Evolutionary conservation across 768 basidiomycete genomes (phyloP).

Genomic region (Rhodotorula paludigena): DNA sequence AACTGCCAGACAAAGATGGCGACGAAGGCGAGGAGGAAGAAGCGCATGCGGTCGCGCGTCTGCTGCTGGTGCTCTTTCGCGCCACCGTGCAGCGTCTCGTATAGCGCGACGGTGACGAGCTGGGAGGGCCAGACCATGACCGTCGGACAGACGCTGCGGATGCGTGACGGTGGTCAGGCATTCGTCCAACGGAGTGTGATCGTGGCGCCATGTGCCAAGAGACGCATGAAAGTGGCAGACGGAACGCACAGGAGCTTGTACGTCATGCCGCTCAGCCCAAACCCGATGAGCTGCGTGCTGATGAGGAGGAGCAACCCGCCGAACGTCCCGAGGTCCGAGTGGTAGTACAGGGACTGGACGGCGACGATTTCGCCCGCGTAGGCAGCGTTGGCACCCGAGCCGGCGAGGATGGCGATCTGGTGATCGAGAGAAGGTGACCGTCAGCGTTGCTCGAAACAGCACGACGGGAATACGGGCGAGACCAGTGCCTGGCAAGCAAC

Average conservation of each 20-base stretch:
- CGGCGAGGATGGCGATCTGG: slow-evolving; percentile 24
- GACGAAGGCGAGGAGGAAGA: slow-evolving; percentile 41
- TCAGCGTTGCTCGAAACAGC: not conserved
- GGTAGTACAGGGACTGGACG: slow-evolving; percentile 41
- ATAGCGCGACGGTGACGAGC: slow-evolving; percentile 43
- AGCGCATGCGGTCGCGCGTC: slow-evolving; percentile 38
- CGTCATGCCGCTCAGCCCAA: slow-evolving; percentile 43
- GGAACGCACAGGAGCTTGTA: slow-evolving; percentile 30
- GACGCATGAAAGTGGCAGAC: not conserved
- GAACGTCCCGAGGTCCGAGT: slow-evolving; percentile 41
- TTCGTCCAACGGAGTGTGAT: too few relatives aligned
- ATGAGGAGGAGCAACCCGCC: slow-evolving; percentile 41
- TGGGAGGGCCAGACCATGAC: slow-evolving; percentile 41
- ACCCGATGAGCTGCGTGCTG: slow-evolving; percentile 45
- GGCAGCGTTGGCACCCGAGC: slow-evolving; percentile 36
- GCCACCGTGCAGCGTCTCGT: slow-evolving; percentile 43
- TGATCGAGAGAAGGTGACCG: not conserved
- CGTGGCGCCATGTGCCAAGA: too few relatives aligned
- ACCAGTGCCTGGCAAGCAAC: too few relatives aligned
- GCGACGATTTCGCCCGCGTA: slow-evolving; percentile 45
- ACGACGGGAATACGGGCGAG: too few relatives aligned
- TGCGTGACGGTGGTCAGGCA: too few relatives aligned
- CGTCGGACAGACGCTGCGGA: slow-evolving; percentile 35
- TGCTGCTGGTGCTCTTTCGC: slow-evolving; percentile 30
- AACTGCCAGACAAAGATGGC: slow-evolving; percentile 43